phyloP scores from a whole-genome alignment of 495 filamentous ascomycete species.

The Emericellopsis terricola region DNA sequence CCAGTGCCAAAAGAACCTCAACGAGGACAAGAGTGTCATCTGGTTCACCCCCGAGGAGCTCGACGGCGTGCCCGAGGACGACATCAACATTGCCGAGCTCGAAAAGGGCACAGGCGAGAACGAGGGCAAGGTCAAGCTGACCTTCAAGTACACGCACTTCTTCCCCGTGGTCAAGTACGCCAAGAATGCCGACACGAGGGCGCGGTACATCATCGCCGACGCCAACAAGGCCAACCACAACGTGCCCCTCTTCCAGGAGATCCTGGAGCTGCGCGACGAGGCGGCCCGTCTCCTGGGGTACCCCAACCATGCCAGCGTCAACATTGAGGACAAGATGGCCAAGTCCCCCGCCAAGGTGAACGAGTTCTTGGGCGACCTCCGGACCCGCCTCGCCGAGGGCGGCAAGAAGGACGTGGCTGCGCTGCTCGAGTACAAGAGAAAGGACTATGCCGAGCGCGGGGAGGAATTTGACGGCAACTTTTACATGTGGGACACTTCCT shows the following conservation, averaged over 20 bases:
- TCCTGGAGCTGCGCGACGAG: constrained; percentile 79
- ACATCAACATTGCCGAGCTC: constrained; percentile 23
- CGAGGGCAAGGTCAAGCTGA: constrained; percentile 37
- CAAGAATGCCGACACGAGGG: constrained; percentile 32
- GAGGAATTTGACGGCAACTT: constrained; percentile 51
- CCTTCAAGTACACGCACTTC: constrained; percentile 47
- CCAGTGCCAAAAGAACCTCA: constrained; percentile 40
- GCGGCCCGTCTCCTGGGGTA: constrained; percentile 82
- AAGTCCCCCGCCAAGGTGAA: constrained; percentile 68
- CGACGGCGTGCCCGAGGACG: constrained; percentile 38
- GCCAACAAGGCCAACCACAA: constrained; percentile 64
- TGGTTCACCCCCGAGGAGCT: constrained; percentile 43
- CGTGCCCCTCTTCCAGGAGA: constrained; percentile 67
- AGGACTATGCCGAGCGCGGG: constrained; percentile 41
- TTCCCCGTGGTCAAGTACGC: constrained; percentile 41
- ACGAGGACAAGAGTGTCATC: constrained; percentile 40
- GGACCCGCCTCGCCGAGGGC: constrained; percentile 52
- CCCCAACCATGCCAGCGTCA: constrained; percentile 78
- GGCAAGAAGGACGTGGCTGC: constrained; percentile 59
- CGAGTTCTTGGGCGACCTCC: constrained; percentile 68
- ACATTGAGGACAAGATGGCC: constrained; percentile 94
- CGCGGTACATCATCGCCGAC: constrained; percentile 36
- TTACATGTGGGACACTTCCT: constrained; percentile 73
- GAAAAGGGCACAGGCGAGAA: constrained; percentile 57
- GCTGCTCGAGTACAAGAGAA: constrained; percentile 63